Base-by-base conservation (phyloP, 2,329 filamentous ascomycete genomes). In the Colletotrichum tamarilloi region DNA sequence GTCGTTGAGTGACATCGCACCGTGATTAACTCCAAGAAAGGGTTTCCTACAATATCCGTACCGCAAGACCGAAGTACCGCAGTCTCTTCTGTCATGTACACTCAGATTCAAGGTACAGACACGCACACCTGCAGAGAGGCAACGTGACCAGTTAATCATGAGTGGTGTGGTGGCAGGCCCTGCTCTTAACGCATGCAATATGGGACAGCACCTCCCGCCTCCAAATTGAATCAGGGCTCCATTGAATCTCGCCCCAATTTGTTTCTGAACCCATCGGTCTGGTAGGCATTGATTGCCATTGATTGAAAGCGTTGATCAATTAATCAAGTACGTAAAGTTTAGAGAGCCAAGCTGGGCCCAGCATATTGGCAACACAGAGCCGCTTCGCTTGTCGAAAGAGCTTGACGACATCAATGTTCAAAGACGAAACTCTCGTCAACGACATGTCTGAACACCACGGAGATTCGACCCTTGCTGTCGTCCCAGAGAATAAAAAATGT, bases 381-480 rank as follows among this genome's bases (percentile, higher is more conserved):
- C 77, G 85, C 62, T 81, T 85, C 76, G 70, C 81, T 66, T 76
- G 80, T 68, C 79, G 9, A 46, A 59, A n/a, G 8, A 55, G 30
- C 12, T 73, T 62, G 22, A 56, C 46, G 22, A n/a, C 22, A 6
- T 65, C 19, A 4, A 4, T 12, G n/a, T 19, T 42, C 38, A 9
- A 24, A 4, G 7, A 28, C 16, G 9, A 38, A 32, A 1, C 32
- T n/a, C 12, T 14, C 8, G 32, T 55, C 16, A 30, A 30, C 24
- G 19, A 46, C 26, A 30, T 5, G 42, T 19, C 38, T 19, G 6
- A 42, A 42, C 6, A 19, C 2, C 38, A 12, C 16, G 5, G 5
- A 42, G 38, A 8, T 7, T 42, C 38, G 19, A 42, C 6, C 38
- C 38, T 19, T 19, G 16, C 16, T 53, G 59, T 52, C 30, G 65